Conservation (phyloP, 1,284 basidiomycete species). For the Xanthoconium separans region DNA sequence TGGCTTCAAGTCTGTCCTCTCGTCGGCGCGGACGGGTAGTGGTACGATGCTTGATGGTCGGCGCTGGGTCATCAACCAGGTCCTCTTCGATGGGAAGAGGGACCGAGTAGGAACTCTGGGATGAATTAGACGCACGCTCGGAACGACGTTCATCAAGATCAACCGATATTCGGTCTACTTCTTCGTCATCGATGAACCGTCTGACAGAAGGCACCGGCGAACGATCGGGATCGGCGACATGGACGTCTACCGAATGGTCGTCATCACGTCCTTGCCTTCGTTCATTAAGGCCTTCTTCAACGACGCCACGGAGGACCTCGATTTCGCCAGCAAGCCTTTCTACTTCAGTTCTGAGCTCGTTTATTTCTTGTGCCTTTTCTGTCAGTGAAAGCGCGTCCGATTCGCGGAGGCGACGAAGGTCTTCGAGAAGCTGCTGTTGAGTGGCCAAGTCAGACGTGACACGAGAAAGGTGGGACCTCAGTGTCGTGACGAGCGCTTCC, state of each 20-base stretch:
- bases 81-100: constrained; percentile 3
- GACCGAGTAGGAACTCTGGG: constrained; percentile 15
- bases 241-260: background rate
- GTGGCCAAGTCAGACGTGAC: constrained; percentile 76
- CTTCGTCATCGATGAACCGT: constrained; percentile 31
- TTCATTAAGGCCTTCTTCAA: constrained; percentile 80
- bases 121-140: constrained; percentile 33
- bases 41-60: constrained; percentile 3
- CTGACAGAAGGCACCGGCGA: constrained; percentile 8
- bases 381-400: constrained; percentile 59
- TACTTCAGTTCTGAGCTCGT: constrained; percentile 62
- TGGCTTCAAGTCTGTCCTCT: constrained; percentile 25
- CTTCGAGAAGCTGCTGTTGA: constrained; percentile 63
- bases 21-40: background rate
- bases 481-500: constrained; percentile 70
- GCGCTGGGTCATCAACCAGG: constrained; percentile 1
- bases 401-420: constrained; percentile 64
- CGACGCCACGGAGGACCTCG: constrained; percentile 75
- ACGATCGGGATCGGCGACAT: background rate
- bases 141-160: constrained; percentile 37
- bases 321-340: constrained; percentile 80
- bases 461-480: constrained; percentile 72
- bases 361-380: constrained; percentile 63
- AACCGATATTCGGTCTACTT: constrained; percentile 34
- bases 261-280: constrained; percentile 44